Conservation (phyloP, 306 rosid genomes). For the Arachis hypogaea region DNA sequence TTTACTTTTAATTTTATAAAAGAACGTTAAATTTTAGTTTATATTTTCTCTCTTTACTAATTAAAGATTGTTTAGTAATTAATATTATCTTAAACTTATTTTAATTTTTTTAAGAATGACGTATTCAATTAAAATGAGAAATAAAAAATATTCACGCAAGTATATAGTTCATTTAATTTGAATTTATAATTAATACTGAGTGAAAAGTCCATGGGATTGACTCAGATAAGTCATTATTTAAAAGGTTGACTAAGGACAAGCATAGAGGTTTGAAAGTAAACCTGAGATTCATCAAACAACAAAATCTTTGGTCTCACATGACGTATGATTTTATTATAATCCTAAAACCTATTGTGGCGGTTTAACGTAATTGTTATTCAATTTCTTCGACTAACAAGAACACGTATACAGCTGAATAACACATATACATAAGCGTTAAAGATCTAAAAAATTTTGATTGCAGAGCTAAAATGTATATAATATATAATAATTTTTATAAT, state of each 20-base stretch:
- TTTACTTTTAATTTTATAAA: too few relatives aligned
- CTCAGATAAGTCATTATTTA: constrained; percentile 6
- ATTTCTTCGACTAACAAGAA: neutral
- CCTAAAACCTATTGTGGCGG: constrained; percentile 40
- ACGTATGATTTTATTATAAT: constrained; percentile 34
- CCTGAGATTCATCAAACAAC: constrained; percentile 38
- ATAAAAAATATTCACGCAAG: too few relatives aligned
- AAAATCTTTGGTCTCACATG: constrained; percentile 55
- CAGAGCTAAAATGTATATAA: too few relatives aligned
- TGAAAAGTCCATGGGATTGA: constrained; percentile 32
- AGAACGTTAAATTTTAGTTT: too few relatives aligned
- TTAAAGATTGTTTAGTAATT: too few relatives aligned
- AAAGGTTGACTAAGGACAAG: constrained; percentile 37
- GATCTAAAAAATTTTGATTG: too few relatives aligned
- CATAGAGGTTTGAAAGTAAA: constrained; percentile 1
- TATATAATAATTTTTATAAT: too few relatives aligned
- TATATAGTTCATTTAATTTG: neutral
- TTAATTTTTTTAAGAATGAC: too few relatives aligned
- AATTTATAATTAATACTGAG: neutral
- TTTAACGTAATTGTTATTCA: constrained; percentile 18
- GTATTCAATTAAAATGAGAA: too few relatives aligned
- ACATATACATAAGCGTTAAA: too few relatives aligned
- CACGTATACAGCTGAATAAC: neutral
- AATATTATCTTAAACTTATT: too few relatives aligned
- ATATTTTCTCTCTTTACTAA: too few relatives aligned